Conservation (phyloP, 2,329 filamentous ascomycete species). For the Raffaelea albimanens region DNA sequence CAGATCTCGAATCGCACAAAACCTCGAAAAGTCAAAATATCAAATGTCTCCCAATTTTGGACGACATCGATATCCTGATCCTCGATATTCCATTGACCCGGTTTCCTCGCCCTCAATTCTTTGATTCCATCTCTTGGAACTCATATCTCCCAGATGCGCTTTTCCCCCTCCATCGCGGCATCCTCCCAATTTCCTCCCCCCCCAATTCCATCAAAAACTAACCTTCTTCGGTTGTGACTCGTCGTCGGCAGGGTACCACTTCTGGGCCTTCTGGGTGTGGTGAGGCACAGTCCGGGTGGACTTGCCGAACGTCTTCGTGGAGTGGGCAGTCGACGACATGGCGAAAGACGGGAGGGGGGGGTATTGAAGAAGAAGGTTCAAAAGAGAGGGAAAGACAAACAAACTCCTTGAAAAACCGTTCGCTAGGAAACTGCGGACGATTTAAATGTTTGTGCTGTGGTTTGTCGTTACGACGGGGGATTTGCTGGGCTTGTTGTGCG, state of each 20-base stretch:
- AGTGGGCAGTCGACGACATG: constrained; percentile 64
- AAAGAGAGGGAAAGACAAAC: constrained; percentile 8
- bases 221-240: constrained; percentile 87
- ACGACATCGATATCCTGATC: too few relatives aligned
- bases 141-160: not conserved
- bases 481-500: not conserved
- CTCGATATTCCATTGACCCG: too few relatives aligned
- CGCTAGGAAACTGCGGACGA: constrained; percentile 9
- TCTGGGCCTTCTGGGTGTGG: constrained; percentile 84
- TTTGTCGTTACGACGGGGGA: not conserved
- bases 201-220: constrained; percentile 39
- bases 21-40: too few relatives aligned
- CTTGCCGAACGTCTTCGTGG: constrained; percentile 89
- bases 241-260: constrained; percentile 98
- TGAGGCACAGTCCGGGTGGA: constrained; percentile 86
- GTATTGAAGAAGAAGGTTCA: constrained; percentile 6
- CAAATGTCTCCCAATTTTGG: too few relatives aligned
- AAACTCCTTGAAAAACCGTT: constrained; percentile 6
- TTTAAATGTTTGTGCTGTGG: constrained; percentile 2
- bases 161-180: not conserved
- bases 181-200: not conserved
- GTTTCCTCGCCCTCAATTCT: not conserved
- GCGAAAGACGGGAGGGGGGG: constrained; percentile 25
- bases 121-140: not conserved
- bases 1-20: not conserved